Base-by-base conservation (phyloP, 2,329 filamentous ascomycete species). In the Lecanosticta acicola region DNA sequence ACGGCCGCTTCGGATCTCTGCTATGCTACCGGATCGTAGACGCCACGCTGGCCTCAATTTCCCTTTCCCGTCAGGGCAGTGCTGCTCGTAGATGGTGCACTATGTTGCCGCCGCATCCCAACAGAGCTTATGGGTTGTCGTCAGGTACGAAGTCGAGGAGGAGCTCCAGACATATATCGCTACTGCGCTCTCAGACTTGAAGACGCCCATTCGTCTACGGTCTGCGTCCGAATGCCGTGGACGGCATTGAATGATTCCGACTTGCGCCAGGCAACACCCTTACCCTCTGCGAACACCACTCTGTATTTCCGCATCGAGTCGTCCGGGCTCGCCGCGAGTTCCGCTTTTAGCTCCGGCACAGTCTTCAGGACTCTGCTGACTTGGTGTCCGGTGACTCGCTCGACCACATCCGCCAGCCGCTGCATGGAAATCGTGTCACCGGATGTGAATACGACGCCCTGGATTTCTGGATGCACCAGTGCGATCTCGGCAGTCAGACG, bases 401-500 rank as follows among this genome's bases (percentile, higher is more conserved):
- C 75, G 3, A 85, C 58, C 4, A 78, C 52, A 16, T 77, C 72
- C 17, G 58, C 57, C 36, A 84, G 53, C 34, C 69, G 53, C 1
- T 49, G 60, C 64, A 84, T 85, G 11, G 69, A 75, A 2, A 84
- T 55, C 0, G 81, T 84, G 49, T 85, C 79, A 0, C 83, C 81
- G 0, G 76, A 79, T 2, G 75, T 71, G 59, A 73, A 83, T 1
- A 84, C 68, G 1, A 81, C 70, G n/a, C 69, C 61, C 10, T 67
- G 40, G 17, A 59, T 56, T 42, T 67, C 41, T 44, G 62, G 46
- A 40, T 63, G 57, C 2, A 67, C 66, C 4, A 74, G 70, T 1
- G 81, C 66, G 36, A 82, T 58, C 43, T 80, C 76, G 0, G 79
- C 80, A 8, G 78, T 75, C 39, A 81, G 67, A 11, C 61, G 66